These are phyloP conservation scores for Magnusiomyces starmeri DNA, from an alignment of 1,139 yeast species.

Conservation along the genomic window DNA sequence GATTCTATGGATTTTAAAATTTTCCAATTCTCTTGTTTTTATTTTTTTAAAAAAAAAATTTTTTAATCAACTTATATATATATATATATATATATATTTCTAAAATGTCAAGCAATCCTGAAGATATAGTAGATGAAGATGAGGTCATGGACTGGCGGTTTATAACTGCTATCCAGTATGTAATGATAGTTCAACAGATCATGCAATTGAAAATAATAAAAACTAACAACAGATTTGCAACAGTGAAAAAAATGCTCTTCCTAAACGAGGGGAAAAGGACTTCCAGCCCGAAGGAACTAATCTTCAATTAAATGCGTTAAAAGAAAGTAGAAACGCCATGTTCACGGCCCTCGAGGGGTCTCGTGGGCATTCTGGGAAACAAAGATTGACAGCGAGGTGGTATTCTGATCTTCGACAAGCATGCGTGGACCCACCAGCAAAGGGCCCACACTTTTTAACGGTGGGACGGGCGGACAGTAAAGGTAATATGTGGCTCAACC, in stretches of 20 bases:
- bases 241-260: slow-evolving; percentile 34
- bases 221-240: slow-evolving; percentile 19
- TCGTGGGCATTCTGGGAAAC: slow-evolving; percentile 47
- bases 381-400: slow-evolving; percentile 41
- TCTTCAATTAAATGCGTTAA: slow-evolving; percentile 47
- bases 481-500: slow-evolving; percentile 46
- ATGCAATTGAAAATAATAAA: neutral
- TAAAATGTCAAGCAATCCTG: neutral
- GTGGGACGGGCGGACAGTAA: slow-evolving; percentile 54
- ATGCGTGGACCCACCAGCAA: slow-evolving; percentile 45
- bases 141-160: slow-evolving; percentile 7
- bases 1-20: too few species aligned
- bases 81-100: too few species aligned
- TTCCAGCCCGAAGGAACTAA: slow-evolving; percentile 77
- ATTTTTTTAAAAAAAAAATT: neutral
- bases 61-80: too few species aligned
- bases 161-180: neutral
- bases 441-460: slow-evolving; percentile 68
- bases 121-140: slow-evolving; percentile 1
- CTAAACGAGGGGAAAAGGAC: slow-evolving; percentile 77
- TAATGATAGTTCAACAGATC: neutral
- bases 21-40: neutral
- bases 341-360: slow-evolving; percentile 54
- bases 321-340: slow-evolving; percentile 62
- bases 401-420: slow-evolving; percentile 38